A percentile compares a stretch with the other conserved stretches of the same genome.
These are phyloP conservation scores for Wickerhamomyces ciferrii DNA, from an alignment of 805 yeast genomes.

Conservation along the genomic window DNA sequence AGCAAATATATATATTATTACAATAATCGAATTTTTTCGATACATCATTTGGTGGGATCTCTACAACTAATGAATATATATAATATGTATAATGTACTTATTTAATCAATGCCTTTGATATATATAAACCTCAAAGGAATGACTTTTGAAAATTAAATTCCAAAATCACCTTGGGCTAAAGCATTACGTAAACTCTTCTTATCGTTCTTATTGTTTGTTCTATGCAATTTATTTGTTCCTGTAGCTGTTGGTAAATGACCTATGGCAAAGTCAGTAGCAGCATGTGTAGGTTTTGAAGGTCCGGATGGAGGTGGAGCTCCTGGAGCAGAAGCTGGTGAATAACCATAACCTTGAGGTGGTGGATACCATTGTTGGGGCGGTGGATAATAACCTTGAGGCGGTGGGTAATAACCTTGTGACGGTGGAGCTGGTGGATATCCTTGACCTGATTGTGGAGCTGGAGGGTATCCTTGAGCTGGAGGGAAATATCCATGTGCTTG, in stretches of 20 bases:
- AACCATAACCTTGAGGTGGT: slow-evolving; percentile 16
- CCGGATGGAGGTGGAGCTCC: slow-evolving; percentile 11
- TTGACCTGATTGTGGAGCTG: neutral
- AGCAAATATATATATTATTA: too few relatives aligned
- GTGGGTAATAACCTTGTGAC: slow-evolving; percentile 8
- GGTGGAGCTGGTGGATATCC: slow-evolving; percentile 15
- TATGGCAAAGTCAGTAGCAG: slow-evolving; percentile 37
- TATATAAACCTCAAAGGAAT: too few relatives aligned
- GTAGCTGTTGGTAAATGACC: slow-evolving; percentile 41
- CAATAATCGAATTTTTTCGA: too few relatives aligned
- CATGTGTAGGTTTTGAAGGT: slow-evolving; percentile 8
- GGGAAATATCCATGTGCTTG: slow-evolving; percentile 1
- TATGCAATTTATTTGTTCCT: slow-evolving; percentile 41
- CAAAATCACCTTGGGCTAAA: slow-evolving; percentile 61
- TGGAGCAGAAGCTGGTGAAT: slow-evolving; percentile 5
- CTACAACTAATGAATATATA: too few relatives aligned
- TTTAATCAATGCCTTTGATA: too few relatives aligned
- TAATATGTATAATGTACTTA: too few relatives aligned
- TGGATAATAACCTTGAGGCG: slow-evolving; percentile 17
- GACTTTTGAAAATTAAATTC: slow-evolving; percentile 36
- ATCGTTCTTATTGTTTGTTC: slow-evolving; percentile 32
- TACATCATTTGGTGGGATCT: too few relatives aligned
- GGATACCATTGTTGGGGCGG: slow-evolving; percentile 11
- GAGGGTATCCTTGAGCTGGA: slow-evolving; percentile 10
- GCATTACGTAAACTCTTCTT: slow-evolving; percentile 61